Evolutionary conservation across 177 flowering plant genomes (phyloP).

Genomic region (Vitis hybrid): DNA sequence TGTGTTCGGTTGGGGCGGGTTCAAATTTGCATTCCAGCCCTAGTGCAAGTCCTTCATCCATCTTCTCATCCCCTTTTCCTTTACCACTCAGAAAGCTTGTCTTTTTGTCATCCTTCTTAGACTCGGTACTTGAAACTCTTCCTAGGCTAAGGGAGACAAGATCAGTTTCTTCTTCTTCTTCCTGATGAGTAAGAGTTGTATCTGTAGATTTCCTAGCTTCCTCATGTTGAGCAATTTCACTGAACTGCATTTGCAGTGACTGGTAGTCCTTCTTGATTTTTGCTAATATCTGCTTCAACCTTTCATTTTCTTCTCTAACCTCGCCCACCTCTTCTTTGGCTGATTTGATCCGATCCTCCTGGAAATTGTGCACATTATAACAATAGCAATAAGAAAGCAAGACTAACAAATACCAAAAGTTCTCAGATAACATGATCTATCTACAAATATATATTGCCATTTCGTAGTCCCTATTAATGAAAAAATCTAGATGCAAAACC

Average conservation of each 20-base stretch:
- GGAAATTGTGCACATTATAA: no score
- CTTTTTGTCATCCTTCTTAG: slow-evolving; percentile 14
- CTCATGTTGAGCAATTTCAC: slow-evolving; percentile 21
- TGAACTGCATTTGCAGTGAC: slow-evolving; percentile 30
- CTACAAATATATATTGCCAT: no score
- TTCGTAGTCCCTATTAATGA: no score
- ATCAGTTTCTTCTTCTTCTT: slow-evolving; percentile 20
- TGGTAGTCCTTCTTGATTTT: slow-evolving; percentile 31
- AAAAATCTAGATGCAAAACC: no score
- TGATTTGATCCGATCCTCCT: slow-evolving; percentile 33
- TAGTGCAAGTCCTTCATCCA: slow-evolving; percentile 15
- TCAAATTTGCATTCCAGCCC: slow-evolving; percentile 27
- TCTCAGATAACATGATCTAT: no score
- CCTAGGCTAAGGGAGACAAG: slow-evolving; percentile 42
- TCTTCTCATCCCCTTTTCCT: not conserved
- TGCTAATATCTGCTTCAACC: slow-evolving; percentile 26
- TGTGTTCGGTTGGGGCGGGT: not conserved
- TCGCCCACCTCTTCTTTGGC: slow-evolving; percentile 39
- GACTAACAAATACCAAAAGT: no score
- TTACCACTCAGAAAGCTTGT: slow-evolving; percentile 2
- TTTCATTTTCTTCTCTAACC: slow-evolving; percentile 44
- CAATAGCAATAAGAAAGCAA: no score
- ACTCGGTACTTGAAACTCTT: slow-evolving; percentile 13
- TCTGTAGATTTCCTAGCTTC: slow-evolving; percentile 4
- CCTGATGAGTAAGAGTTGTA: not conserved